A percentile compares a stretch with the other conserved stretches of the same genome.
Evolutionary conservation across 306 rosid genomes (phyloP).

Genomic region (Delonix regia): DNA sequence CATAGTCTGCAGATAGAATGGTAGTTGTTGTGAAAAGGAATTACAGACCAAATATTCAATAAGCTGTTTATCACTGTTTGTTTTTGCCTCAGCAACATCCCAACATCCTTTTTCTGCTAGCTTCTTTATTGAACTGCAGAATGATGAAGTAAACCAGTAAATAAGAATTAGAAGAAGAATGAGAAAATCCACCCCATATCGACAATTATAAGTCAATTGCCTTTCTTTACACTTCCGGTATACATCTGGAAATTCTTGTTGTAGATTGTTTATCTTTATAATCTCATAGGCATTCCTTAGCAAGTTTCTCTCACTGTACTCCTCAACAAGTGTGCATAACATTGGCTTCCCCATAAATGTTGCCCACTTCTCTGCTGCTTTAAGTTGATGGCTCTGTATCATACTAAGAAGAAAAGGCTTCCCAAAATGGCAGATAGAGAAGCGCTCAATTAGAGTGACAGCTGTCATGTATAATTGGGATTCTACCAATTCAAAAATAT

Average conservation of each 20-base stretch:
- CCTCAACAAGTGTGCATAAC: constrained; percentile 69
- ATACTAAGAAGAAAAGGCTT: constrained; percentile 70
- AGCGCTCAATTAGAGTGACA: constrained; percentile 80
- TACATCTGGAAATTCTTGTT: constrained; percentile 74
- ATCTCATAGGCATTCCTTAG: constrained; percentile 72
- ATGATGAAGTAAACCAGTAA: constrained; percentile 25
- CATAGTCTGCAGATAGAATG: constrained; percentile 20
- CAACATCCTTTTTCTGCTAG: constrained; percentile 95
- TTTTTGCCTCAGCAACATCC: constrained; percentile 94
- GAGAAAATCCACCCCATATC: constrained; percentile 3
- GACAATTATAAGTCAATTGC: constrained; percentile 46
- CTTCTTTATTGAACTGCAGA: constrained; percentile 78
- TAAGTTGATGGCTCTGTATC: constrained; percentile 67
- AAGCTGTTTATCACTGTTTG: constrained; percentile 71
- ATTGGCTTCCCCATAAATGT: constrained; percentile 83
- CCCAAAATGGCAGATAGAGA: constrained; percentile 63
- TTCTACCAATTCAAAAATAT: constrained; percentile 61
- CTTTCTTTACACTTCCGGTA: constrained; percentile 82
- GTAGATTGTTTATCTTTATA: constrained; percentile 78
- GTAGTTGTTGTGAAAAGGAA: constrained; percentile 27
- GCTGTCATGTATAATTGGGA: constrained; percentile 66
- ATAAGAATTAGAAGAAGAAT: constrained; percentile 30
- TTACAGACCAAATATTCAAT: constrained; percentile 89
- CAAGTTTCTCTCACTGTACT: constrained; percentile 66
- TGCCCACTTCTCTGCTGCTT: constrained; percentile 98